These are phyloP conservation scores for Orbilia oligospora DNA, from an alignment of 2,329 filamentous ascomycete species.

Conservation along the genomic window DNA sequence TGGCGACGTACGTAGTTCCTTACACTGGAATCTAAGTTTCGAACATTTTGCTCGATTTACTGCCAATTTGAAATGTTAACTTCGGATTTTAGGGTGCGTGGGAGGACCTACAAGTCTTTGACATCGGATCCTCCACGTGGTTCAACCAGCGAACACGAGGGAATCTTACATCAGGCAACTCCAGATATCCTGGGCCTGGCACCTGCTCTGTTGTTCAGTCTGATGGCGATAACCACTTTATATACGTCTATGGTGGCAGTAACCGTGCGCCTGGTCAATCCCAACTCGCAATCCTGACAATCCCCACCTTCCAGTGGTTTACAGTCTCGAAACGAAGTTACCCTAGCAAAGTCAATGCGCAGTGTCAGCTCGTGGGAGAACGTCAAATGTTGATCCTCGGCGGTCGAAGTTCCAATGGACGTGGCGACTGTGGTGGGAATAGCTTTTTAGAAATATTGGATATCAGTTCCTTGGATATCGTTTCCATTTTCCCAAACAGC, in stretches of 20 bases:
- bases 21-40: no score
- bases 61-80: slow-evolving; percentile 1
- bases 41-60: no score
- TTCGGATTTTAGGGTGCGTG: slow-evolving; percentile 44
- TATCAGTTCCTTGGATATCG: slow-evolving; percentile 38
- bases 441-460: slow-evolving; percentile 47
- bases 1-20: slow-evolving; percentile 25
- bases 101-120: slow-evolving; percentile 57
- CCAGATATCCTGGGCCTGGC: slow-evolving; percentile 41
- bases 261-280: slow-evolving; percentile 53
- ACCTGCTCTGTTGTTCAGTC: slow-evolving; percentile 55
- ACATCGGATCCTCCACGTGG: slow-evolving; percentile 56
- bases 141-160: slow-evolving; percentile 48
- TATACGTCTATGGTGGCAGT: slow-evolving; percentile 59
- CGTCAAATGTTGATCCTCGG: slow-evolving; percentile 60
- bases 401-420: slow-evolving; percentile 46
- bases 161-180: slow-evolving; percentile 53
- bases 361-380: slow-evolving; percentile 50
- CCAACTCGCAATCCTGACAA: slow-evolving; percentile 52
- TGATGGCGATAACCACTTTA: slow-evolving; percentile 41
- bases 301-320: slow-evolving; percentile 53
- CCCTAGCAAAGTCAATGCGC: slow-evolving; percentile 54
- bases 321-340: slow-evolving; percentile 38
- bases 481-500: slow-evolving; percentile 38
- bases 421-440: slow-evolving; percentile 52